Conservation (phyloP, 768 basidiomycete genomes). For the Jaapia argillacea region DNA sequence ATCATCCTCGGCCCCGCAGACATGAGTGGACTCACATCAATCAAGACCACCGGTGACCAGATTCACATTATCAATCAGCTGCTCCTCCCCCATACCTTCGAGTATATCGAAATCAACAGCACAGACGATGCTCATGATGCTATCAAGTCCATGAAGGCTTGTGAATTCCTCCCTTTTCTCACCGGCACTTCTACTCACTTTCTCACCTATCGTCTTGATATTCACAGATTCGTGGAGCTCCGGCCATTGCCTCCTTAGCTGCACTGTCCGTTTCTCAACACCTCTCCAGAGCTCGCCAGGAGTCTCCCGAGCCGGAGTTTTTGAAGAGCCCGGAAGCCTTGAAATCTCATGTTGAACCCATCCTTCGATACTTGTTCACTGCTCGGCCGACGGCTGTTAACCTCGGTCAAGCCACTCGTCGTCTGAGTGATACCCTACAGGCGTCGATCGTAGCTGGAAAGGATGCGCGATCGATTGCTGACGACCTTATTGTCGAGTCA, state of each 20-base stretch:
- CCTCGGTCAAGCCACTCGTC: conserved; percentile 74
- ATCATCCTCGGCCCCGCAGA: too few species aligned
- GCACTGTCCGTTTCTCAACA: conserved; percentile 66
- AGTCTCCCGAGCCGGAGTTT: conserved; percentile 39
- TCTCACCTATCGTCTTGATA: not conserved
- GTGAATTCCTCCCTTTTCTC: conserved; percentile 2
- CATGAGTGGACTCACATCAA: not conserved
- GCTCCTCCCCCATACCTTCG: conserved; percentile 63
- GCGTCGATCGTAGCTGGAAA: conserved; percentile 25
- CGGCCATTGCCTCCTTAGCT: conserved; percentile 90
- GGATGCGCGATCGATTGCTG: conserved; percentile 32
- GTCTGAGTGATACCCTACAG: conserved; percentile 47
- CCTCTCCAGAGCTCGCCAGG: conserved; percentile 42
- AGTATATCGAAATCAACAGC: conserved; percentile 56
- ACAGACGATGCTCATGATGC: conserved; percentile 85
- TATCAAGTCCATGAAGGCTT: conserved; percentile 91
- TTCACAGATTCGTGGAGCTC: conserved; percentile 75
- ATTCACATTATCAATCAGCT: conserved; percentile 92
- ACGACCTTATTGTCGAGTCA: conserved; percentile 61
- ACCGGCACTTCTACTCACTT: not conserved
- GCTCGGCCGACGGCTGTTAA: conserved; percentile 97
- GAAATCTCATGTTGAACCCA: conserved; percentile 40
- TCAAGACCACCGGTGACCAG: conserved; percentile 17
- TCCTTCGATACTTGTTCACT: conserved; percentile 66
- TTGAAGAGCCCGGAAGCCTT: conserved; percentile 44